Base-by-base conservation (phyloP, 805 yeast genomes). In the Ogataea neopini region DNA sequence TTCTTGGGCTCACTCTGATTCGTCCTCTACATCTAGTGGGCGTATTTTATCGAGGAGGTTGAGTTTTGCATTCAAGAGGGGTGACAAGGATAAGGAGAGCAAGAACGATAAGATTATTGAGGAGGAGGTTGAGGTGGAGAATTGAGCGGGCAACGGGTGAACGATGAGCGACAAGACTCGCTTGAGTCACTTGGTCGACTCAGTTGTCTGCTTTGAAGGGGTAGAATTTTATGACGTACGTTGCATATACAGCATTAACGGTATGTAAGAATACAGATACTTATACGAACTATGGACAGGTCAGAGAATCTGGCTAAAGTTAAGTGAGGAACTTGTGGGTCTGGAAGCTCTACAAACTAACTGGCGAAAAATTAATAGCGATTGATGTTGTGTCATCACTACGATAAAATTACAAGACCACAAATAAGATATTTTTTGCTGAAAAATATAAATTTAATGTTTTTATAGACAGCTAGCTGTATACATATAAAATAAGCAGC, bases 61-160 rank as follows among this genome's bases (percentile, higher is more conserved):
- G 32, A 61, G 63, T 44, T 57, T 67, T 52, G 63, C 68, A 19
- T 61, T 63, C 47, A 65, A 60, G 39, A 56, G 61, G 36, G 61
- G 58, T n/a, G 63, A 61, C n/a, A 56, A 57, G 35, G 64, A 60
- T 22, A 61, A 48, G 28, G 60, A 59, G 32, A 25, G 44, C n/a
- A 57, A 49, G 23, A 49, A 36, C 18, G 57, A 48, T 23, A 47
- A 54, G 15, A 51, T 51, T 6, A 48, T 51, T 11, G 60, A 54
- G 40, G 61, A 58, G 32, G 53, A 48, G 28, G 48, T 20, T 14
- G 58, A 51, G 28, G 33, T n/a, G 36, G 52, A 50, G n/a, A 45
- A 40, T 9, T 38, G 25, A 37, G 13, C n/a, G n/a, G n/a, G n/a
- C n/a, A n/a, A n/a, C n/a, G n/a, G n/a, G n/a, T n/a, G n/a, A n/a